These are phyloP conservation scores for Leccinum broughii DNA, from an alignment of 768 basidiomycete species.

Conservation along the genomic window DNA sequence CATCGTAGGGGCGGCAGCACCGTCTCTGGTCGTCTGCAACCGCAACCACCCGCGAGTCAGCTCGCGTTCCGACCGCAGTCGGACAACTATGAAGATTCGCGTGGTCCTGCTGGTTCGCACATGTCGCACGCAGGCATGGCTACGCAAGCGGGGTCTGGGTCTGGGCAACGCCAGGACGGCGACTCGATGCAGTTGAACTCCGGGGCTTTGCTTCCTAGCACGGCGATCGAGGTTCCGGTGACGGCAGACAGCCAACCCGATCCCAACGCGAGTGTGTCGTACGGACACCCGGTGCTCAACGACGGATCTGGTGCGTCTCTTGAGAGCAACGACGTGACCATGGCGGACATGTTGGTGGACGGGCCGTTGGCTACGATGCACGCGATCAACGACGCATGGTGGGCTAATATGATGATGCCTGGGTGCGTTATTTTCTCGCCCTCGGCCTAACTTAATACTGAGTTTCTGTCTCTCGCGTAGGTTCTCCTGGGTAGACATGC, in stretches of 20 bases:
- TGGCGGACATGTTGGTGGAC: slow-evolving; percentile 35
- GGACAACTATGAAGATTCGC: slow-evolving; percentile 24
- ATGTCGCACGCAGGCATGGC: slow-evolving; percentile 21
- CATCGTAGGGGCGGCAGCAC: slow-evolving; percentile 67
- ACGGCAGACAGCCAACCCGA: slow-evolving; percentile 35
- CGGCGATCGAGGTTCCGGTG: not conserved
- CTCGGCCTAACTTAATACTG: not conserved
- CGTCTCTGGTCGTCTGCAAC: slow-evolving; percentile 53
- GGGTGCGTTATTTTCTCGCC: slow-evolving; percentile 38
- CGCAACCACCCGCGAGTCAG: slow-evolving; percentile 46
- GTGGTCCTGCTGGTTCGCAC: slow-evolving; percentile 32
- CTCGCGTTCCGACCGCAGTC: slow-evolving; percentile 19
- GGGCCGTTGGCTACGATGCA: slow-evolving; percentile 73
- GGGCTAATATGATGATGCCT: slow-evolving; percentile 85
- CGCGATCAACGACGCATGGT: slow-evolving; percentile 70
- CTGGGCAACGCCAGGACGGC: slow-evolving; percentile 19
- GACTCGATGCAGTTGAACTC: slow-evolving; percentile 36
- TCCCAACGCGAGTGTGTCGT: slow-evolving; percentile 34
- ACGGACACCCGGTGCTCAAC: slow-evolving; percentile 32
- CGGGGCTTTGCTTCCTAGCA: not conserved
- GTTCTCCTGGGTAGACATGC: slow-evolving; percentile 35
- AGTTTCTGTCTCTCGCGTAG: slow-evolving; percentile 6
- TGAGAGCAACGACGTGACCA: slow-evolving; percentile 21
- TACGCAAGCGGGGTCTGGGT: slow-evolving; percentile 11
- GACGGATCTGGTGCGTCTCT: not conserved